Base-by-base conservation (phyloP, 2,329 filamentous ascomycete genomes). In the Monosporascus ibericus region DNA sequence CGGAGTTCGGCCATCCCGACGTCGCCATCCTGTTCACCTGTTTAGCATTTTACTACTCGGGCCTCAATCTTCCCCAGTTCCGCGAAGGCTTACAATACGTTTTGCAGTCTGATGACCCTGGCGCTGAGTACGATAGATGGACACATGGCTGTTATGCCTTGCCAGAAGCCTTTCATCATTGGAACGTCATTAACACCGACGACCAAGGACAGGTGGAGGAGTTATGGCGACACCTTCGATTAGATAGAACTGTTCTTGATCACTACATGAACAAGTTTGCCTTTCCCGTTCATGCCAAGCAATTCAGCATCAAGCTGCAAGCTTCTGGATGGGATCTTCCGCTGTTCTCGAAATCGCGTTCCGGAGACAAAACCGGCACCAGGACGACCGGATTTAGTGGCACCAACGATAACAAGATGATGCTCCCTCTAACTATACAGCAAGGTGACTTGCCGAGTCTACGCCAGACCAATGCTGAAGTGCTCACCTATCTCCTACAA, bases 351-450 rank as follows among this genome's bases (percentile, higher is more conserved):
- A 5, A 50, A 25, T 8, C 24, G 11, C 9, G 34, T 8, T 8
- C 39, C 46, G 17, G 55, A 59, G 60, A 40, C 6, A 50, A 30
- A 9, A 25, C 37, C 47, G 18, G 55, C 60, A 60, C 68, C 1
- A 56, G 75, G 2, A 86, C 84, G 0, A 88, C 85, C 0, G 86
- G 86, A 0, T 90, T 91, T 62, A 86, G 82, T 7, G 86, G 86
- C 0, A 90, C 87, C 0, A 89, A 87, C 44, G 86, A 90, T 60
- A 82, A 79, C n/a, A 72, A 77, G 39, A 69, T 66, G 0, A 72
- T 86, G 46, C 68, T 90, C 0, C 86, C 86, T 0, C 63, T 82
- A 8, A 82, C 75, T 0, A 80, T 89, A 15, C 64, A 70, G 15
- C 84, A 89, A 48, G 66, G 79, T 0, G 84, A 90, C 51, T 72